Base-by-base conservation (phyloP, 2,329 filamentous ascomycete species). In the Elsinoe ampelina region DNA sequence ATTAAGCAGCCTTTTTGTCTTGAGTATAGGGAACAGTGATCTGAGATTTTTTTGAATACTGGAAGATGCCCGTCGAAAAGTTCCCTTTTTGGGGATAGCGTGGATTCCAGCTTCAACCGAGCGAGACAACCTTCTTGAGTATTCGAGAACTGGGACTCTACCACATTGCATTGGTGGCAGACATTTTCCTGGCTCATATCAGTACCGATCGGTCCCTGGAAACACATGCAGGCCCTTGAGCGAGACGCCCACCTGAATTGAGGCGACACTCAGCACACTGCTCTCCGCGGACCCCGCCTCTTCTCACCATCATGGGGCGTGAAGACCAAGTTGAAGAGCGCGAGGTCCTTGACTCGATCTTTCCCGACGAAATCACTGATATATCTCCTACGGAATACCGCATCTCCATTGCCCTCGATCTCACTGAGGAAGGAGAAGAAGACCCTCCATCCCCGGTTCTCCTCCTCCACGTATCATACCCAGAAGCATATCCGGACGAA, bases 311-410 rank as follows among this genome's bases (percentile, higher is more conserved):
- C 57, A 79, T 79, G 76, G 76, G 76, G 22, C 63, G 70, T 58
- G 92, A 97, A 78, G 93, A 98, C 60, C 93, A 98, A 72, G 75
- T 85, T 63, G 93, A 98, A 75, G 93, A 98, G 80, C 85, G 91
- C 60, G 93, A 98, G 73, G 92, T 98, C 65, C 89, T 98, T 69
- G 89, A 95, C 68, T 96, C 92, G 60, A 98, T 98, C 68, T 98
- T 97, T 65, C 90, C 93, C 1, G 92, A 98, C 59, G 93, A 98
- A 75, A 95, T 98, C 64, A 92, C 85, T 93, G 93, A 96, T 70
- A 83, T 96, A 67, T 93, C 89, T 64, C 89, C 95, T 56, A 88
- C 83, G 58, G 87, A 95, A 70, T 97, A 87, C 75, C 86, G 87
- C 68, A 85, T 98, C 76, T 82, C 84, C 55, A 85, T 97, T 68